Evolutionary conservation across 192 early-diverging fungal species (phyloP).

Genomic region (Backusella mclennaniae): DNA sequence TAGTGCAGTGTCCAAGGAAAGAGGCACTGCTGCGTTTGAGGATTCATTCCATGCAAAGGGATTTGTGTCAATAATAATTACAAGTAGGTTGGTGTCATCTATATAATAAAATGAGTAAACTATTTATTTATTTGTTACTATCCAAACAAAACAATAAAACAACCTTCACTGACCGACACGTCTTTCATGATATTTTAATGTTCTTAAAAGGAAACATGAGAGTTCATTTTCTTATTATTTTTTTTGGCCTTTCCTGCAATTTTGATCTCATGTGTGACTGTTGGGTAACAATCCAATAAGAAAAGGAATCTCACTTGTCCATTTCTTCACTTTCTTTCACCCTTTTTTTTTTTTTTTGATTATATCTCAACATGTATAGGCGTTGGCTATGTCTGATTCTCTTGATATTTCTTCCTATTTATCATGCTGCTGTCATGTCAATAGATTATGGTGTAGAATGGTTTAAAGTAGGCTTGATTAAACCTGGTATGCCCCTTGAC

Average conservation of each 20-base stretch:
- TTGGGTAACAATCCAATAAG: background rate
- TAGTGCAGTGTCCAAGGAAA: constrained; percentile 66
- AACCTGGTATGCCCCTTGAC: constrained; percentile 88
- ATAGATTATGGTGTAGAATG: constrained; percentile 98
- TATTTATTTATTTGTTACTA: background rate
- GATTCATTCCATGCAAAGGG: constrained; percentile 68
- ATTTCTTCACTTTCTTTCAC: background rate
- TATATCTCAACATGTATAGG: background rate
- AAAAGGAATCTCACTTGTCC: background rate
- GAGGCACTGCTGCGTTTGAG: constrained; percentile 36
- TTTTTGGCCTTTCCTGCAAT: background rate
- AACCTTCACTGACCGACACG: constrained; percentile 35
- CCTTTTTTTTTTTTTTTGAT: background rate
- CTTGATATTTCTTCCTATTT: background rate
- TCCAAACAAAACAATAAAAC: background rate
- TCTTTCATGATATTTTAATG: constrained; percentile 23
- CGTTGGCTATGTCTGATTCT: background rate
- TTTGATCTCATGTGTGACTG: background rate
- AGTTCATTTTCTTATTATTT: background rate
- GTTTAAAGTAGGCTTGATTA: constrained; percentile 95
- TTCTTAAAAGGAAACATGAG: background rate
- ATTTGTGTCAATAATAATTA: constrained; percentile 83
- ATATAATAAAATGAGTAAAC: background rate
- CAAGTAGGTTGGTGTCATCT: constrained; percentile 78
- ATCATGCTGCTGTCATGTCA: constrained; percentile 78